Evolutionary conservation across 176 grass and related monocot species (phyloP).

Genomic region (Dendrocalamus sinicus): DNA sequence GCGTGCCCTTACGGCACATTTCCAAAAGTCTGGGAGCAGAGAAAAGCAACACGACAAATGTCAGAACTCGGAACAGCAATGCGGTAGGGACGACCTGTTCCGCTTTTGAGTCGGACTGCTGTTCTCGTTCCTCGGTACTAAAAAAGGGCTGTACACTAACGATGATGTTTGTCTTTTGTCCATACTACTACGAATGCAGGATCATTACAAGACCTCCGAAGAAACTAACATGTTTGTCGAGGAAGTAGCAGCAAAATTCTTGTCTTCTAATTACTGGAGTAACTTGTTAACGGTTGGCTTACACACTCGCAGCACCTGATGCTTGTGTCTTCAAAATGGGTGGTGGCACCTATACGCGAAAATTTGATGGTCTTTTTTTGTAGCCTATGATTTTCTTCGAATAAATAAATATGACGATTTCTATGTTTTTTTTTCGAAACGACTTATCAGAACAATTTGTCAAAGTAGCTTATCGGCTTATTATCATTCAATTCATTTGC

Average conservation of each 20-base stretch:
- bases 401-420: too few species aligned
- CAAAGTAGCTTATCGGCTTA: too few species aligned
- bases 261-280: not conserved
- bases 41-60: not conserved
- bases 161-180: not conserved
- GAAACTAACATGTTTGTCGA: not conserved
- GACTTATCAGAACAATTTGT: too few species aligned
- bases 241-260: not conserved
- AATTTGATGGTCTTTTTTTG: not conserved
- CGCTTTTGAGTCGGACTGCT: not conserved
- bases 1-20: not conserved
- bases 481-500: too few species aligned
- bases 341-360: not conserved
- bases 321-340: not conserved
- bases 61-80: not conserved
- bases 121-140: not conserved
- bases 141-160: not conserved
- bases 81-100: not conserved
- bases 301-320: not conserved
- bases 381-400: too few species aligned
- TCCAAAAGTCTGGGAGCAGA: not conserved
- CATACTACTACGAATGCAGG: not conserved
- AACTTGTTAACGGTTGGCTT: not conserved
- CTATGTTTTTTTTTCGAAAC: too few species aligned
- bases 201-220: not conserved